Conservation (phyloP, 1,139 yeast genomes). For the Yamadazyma atlantica region DNA sequence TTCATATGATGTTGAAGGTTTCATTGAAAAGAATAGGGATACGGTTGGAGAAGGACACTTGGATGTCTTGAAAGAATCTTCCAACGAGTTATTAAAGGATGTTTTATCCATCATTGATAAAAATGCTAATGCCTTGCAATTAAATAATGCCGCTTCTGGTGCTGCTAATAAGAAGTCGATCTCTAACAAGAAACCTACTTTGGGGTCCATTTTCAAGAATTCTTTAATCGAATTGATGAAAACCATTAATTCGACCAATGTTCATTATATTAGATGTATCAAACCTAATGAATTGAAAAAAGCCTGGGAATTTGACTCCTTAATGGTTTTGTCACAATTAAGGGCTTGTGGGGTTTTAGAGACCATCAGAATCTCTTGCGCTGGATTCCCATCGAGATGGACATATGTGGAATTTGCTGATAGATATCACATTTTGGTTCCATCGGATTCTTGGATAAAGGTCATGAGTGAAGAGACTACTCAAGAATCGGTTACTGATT, state of each 20-base stretch:
- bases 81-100: constrained; percentile 50
- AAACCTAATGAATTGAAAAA: constrained; percentile 92
- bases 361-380: constrained; percentile 94
- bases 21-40: constrained; percentile 95
- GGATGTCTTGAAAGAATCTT: constrained; percentile 73
- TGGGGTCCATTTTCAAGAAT: constrained; percentile 91
- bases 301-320: constrained; percentile 95
- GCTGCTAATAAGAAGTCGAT: constrained; percentile 20
- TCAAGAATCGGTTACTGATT: constrained; percentile 56
- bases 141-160: constrained; percentile 42
- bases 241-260: constrained; percentile 91
- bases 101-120: constrained; percentile 67
- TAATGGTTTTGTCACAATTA: constrained; percentile 92
- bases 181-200: constrained; percentile 80
- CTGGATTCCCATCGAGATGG: constrained; percentile 98
- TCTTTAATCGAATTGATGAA: constrained; percentile 91
- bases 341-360: constrained; percentile 99
- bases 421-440: constrained; percentile 80
- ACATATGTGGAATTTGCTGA: constrained; percentile 91
- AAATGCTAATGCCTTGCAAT: constrained; percentile 54
- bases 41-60: constrained; percentile 95
- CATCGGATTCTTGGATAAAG: constrained; percentile 67
- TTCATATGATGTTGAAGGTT: constrained; percentile 88
- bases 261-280: constrained; percentile 94
- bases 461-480: constrained; percentile 57